These are phyloP conservation scores for Lachnellula occidentalis DNA, from an alignment of 2,329 filamentous ascomycete genomes.

Conservation along the genomic window DNA sequence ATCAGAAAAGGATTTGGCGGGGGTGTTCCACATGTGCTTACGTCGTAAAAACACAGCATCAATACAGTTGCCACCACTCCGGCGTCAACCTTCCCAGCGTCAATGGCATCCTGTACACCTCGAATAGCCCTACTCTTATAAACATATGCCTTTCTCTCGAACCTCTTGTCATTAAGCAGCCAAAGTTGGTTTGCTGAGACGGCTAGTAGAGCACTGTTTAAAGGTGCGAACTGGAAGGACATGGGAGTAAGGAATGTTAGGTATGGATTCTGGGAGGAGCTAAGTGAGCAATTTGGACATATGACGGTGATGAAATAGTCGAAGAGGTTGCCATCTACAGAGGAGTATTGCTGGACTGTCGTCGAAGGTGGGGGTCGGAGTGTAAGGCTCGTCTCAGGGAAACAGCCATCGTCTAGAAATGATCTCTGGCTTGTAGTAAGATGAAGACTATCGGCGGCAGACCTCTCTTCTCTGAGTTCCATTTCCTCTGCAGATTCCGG, in stretches of 20 bases:
- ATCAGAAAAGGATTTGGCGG: not conserved
- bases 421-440: too few species aligned
- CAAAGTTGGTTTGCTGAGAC: slow-evolving; percentile 1
- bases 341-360: not conserved
- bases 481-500: too few species aligned
- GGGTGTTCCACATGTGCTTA: too few species aligned
- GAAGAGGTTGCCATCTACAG: slow-evolving; percentile 1
- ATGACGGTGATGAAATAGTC: not conserved
- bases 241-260: not conserved
- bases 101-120: too few species aligned
- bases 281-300: not conserved
- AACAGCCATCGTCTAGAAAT: too few species aligned
- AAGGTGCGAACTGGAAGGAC: not conserved
- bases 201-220: not conserved
- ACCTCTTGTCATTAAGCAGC: not conserved
- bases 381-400: too few species aligned
- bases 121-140: not conserved
- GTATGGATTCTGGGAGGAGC: slow-evolving; percentile 1
- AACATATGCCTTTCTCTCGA: slow-evolving; percentile 1
- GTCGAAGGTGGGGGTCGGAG: too few species aligned
- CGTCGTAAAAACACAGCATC: too few species aligned
- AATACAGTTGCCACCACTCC: too few species aligned
- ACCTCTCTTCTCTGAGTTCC: too few species aligned
- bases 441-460: too few species aligned
- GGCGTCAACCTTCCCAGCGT: too few species aligned